Evolutionary conservation across 768 basidiomycete genomes (phyloP).

Genomic region (Termitomyces sp.): DNA sequence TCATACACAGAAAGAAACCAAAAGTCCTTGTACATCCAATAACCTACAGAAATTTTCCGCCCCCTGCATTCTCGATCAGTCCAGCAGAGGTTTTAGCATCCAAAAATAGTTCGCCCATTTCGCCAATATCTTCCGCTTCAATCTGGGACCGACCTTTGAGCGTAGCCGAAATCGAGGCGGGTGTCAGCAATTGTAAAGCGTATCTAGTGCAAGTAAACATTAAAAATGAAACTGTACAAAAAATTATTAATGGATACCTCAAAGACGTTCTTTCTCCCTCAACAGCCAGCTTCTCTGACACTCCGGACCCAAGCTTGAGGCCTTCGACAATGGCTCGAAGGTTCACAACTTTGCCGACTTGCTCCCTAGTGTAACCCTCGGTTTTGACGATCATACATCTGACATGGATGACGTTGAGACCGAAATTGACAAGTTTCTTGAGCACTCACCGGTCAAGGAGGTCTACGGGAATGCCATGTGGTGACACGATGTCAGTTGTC

Average conservation of each 20-base stretch:
- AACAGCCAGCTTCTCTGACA: slow-evolving; percentile 73
- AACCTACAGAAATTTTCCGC: slow-evolving; percentile 18
- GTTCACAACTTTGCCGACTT: slow-evolving; percentile 83
- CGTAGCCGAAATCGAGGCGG: slow-evolving; percentile 81
- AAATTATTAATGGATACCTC: slow-evolving; percentile 38
- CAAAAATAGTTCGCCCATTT: slow-evolving; percentile 93
- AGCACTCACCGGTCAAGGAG: slow-evolving; percentile 75
- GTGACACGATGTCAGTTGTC: slow-evolving; percentile 84
- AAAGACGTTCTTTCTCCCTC: slow-evolving; percentile 83
- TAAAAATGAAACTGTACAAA: not conserved
- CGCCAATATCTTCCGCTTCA: slow-evolving; percentile 80
- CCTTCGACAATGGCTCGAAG: slow-evolving; percentile 86
- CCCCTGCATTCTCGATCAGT: slow-evolving; percentile 39
- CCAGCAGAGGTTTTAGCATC: slow-evolving; percentile 83
- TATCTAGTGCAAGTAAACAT: slow-evolving; percentile 46
- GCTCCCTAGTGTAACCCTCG: slow-evolving; percentile 72
- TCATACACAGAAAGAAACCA: not conserved
- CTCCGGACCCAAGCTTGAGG: slow-evolving; percentile 66
- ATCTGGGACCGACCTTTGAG: slow-evolving; percentile 79
- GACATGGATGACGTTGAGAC: slow-evolving; percentile 1
- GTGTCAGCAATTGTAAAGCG: slow-evolving; percentile 86
- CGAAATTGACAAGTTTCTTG: not conserved
- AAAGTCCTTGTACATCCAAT: not conserved
- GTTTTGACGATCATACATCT: slow-evolving; percentile 97
- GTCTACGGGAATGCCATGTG: slow-evolving; percentile 93